Conservation (phyloP, 2,329 filamentous ascomycete genomes). For the Paecilomyces niveus region DNA sequence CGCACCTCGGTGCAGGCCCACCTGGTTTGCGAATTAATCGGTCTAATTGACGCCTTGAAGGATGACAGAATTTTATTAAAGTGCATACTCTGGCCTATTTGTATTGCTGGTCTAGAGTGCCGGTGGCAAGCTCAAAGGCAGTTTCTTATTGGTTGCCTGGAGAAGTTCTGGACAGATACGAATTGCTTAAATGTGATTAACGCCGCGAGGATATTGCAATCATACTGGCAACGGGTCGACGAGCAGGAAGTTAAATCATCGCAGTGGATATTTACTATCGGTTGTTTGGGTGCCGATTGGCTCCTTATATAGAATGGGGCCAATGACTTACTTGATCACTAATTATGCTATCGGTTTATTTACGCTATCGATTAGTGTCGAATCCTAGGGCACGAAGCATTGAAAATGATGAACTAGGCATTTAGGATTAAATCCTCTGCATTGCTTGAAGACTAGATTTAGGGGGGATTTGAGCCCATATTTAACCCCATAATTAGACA, state of each 20-base stretch:
- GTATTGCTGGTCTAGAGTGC: conserved; percentile 25
- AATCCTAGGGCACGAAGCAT: no score
- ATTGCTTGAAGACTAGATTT: no score
- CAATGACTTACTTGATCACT: no score
- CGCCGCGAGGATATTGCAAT: conserved; percentile 20
- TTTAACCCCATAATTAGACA: no score
- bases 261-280: conserved; percentile 24
- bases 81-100: conserved; percentile 28
- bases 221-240: conserved; percentile 16
- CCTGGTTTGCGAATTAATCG: conserved; percentile 17
- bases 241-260: conserved; percentile 3
- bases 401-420: no score
- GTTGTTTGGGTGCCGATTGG: conserved; percentile 20
- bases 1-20: conserved; percentile 2
- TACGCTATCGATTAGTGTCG: neutral
- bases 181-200: conserved; percentile 26
- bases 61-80: conserved; percentile 20
- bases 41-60: conserved; percentile 16
- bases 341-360: neutral
- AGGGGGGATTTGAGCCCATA: no score
- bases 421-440: no score
- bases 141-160: conserved; percentile 17
- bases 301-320: conserved; percentile 19
- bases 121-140: conserved; percentile 13
- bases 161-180: conserved; percentile 22